These are phyloP conservation scores for Yamadazyma philogaea DNA, from an alignment of 805 yeast species.

Conservation along the genomic window DNA sequence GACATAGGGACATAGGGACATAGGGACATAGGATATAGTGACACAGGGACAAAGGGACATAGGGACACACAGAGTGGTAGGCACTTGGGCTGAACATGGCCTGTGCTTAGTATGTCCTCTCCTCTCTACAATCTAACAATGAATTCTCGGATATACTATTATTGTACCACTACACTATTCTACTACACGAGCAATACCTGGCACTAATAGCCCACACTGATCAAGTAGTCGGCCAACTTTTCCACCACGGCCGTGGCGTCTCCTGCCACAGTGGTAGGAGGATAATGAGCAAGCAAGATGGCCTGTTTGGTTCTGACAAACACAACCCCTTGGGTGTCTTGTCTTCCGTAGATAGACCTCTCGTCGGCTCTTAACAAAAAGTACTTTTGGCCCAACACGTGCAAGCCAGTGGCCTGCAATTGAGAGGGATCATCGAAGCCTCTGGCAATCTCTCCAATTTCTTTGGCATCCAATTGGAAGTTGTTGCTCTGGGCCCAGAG, in stretches of 20 bases:
- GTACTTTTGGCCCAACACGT: slow-evolving; percentile 80
- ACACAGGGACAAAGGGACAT: too few species aligned
- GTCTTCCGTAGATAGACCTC: slow-evolving; percentile 90
- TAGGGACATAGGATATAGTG: too few species aligned
- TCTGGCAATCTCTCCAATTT: slow-evolving; percentile 66
- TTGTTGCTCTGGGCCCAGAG: slow-evolving; percentile 86
- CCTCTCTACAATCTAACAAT: too few species aligned
- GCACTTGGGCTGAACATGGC: too few species aligned
- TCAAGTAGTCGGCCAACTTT: slow-evolving; percentile 91
- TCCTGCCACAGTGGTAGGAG: slow-evolving; percentile 86
- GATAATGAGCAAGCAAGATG: slow-evolving; percentile 89
- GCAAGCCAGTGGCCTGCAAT: slow-evolving; percentile 84
- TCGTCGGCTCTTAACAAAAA: slow-evolving; percentile 86
- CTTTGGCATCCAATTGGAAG: slow-evolving; percentile 61
- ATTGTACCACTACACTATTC: too few species aligned
- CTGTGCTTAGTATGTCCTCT: too few species aligned
- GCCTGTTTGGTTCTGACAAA: slow-evolving; percentile 95
- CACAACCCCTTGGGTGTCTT: slow-evolving; percentile 81
- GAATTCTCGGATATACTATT: too few species aligned
- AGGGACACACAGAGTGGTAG: too few species aligned
- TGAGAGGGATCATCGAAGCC: slow-evolving; percentile 80
- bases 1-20: too few species aligned
- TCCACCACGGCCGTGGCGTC: slow-evolving; percentile 95
- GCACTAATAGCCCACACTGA: slow-evolving; percentile 80
- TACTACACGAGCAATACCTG: too few species aligned